Conservation (phyloP, 2,329 filamentous ascomycete species). For the Elsinoe perseae region DNA sequence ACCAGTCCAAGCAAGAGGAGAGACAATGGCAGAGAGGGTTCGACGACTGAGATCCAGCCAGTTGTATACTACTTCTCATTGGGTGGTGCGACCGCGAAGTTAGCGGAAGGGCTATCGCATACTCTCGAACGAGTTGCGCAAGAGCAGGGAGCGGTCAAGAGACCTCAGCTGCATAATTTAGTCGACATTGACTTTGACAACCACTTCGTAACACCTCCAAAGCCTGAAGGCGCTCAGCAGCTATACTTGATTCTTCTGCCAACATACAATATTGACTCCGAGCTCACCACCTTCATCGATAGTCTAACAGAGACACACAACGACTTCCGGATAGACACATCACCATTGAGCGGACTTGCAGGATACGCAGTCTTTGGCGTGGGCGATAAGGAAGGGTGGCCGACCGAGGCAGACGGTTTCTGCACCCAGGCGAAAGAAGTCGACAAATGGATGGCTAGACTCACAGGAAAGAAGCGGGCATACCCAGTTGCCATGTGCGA, state of each 20-base stretch:
- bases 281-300: slow-evolving; percentile 77
- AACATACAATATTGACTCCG: slow-evolving; percentile 91
- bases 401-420: slow-evolving; percentile 80
- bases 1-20: slow-evolving; percentile 14
- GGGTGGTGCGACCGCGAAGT: slow-evolving; percentile 71
- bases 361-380: slow-evolving; percentile 94
- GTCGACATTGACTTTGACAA: slow-evolving; percentile 88
- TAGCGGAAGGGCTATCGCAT: slow-evolving; percentile 57
- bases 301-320: slow-evolving; percentile 89
- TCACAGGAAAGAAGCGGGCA: slow-evolving; percentile 77
- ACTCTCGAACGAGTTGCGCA: slow-evolving; percentile 40
- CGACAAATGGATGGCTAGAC: slow-evolving; percentile 94
- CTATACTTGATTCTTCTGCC: slow-evolving; percentile 83
- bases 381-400: slow-evolving; percentile 87
- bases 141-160: slow-evolving; percentile 33
- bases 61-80: slow-evolving; percentile 86
- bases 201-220: slow-evolving; percentile 74
- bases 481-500: slow-evolving; percentile 87
- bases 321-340: slow-evolving; percentile 92
- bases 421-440: slow-evolving; percentile 86
- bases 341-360: slow-evolving; percentile 64
- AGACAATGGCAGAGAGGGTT: slow-evolving; percentile 3
- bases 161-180: slow-evolving; percentile 65
- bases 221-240: slow-evolving; percentile 38
- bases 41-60: slow-evolving; percentile 48